Conservation (phyloP, 2,329 filamentous ascomycete species). For the Diaporthe caulivora region DNA sequence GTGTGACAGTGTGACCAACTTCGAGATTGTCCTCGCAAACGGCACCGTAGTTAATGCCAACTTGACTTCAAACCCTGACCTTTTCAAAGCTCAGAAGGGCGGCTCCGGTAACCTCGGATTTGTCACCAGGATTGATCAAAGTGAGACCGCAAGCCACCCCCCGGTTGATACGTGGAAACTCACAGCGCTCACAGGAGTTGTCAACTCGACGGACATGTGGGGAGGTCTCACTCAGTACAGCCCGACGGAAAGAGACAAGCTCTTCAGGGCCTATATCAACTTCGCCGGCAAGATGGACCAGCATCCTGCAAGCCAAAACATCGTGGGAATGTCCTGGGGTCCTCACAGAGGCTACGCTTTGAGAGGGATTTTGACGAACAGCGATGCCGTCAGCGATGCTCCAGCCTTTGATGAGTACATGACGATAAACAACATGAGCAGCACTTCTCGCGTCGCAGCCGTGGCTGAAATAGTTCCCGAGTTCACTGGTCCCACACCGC, state of each 20-base stretch:
- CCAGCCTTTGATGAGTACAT: conserved; percentile 17
- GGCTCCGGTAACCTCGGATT: conserved; percentile 59
- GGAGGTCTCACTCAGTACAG: conserved; percentile 6
- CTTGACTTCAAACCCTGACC: conserved; percentile 50
- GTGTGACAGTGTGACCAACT: conserved; percentile 59
- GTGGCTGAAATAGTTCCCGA: conserved; percentile 19
- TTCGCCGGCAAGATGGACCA: neutral
- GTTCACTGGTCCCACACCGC: conserved; percentile 24
- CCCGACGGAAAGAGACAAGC: neutral
- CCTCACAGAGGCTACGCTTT: neutral
- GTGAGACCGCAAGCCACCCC: conserved; percentile 34
- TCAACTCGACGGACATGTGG: neutral
- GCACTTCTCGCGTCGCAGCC: conserved; percentile 7
- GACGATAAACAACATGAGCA: conserved; percentile 7
- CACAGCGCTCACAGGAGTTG: neutral
- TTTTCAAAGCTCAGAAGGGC: conserved; percentile 60
- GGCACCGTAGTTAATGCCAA: conserved; percentile 59
- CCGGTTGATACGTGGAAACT: neutral
- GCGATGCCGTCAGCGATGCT: conserved; percentile 3
- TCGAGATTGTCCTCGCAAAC: conserved; percentile 60
- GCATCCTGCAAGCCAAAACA: conserved; percentile 13
- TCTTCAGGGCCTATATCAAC: conserved; percentile 10
- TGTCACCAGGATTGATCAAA: conserved; percentile 47
- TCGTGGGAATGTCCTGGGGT: neutral
- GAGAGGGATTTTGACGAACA: conserved; percentile 13